A percentile compares a stretch with the other conserved stretches of the same genome.
phyloP scores from a whole-genome alignment of 73 alveolate species.

The Paraurostyla sp. region DNA sequence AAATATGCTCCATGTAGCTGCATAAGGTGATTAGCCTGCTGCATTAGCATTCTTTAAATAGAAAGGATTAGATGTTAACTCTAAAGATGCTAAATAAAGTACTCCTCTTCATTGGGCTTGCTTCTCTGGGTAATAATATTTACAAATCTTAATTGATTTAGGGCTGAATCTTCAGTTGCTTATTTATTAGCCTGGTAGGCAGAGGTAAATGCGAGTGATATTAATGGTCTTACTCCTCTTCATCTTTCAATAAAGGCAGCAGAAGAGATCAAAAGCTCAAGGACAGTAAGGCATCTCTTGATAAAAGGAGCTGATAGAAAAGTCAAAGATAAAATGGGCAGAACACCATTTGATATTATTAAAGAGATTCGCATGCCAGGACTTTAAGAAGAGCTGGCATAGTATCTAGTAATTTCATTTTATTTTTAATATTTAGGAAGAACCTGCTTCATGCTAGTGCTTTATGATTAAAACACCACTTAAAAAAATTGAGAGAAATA shows the following conservation, averaged over 20 bases:
- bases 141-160: not conserved
- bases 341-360: not conserved
- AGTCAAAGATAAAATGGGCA: not conserved
- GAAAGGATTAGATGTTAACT: slow-evolving; percentile 55
- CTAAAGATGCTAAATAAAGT: slow-evolving; percentile 66
- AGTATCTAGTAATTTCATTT: slow-evolving; percentile 8
- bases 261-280: slow-evolving; percentile 48
- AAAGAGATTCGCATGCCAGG: not conserved
- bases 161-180: slow-evolving; percentile 62
- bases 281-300: slow-evolving; percentile 37
- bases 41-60: slow-evolving; percentile 68
- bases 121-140: slow-evolving; percentile 49
- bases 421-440: not conserved
- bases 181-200: slow-evolving; percentile 65
- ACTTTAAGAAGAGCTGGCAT: not conserved
- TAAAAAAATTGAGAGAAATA: slow-evolving; percentile 14
- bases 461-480: slow-evolving; percentile 27
- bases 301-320: slow-evolving; percentile 63
- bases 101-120: slow-evolving; percentile 89
- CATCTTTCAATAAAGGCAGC: slow-evolving; percentile 64
- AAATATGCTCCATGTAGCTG: slow-evolving; percentile 85
- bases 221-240: slow-evolving; percentile 65
- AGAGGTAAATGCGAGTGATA: slow-evolving; percentile 57
- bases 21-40: slow-evolving; percentile 83
- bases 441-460: not conserved